phyloP scores from a whole-genome alignment of 2,329 filamentous ascomycete genomes.

The Pseudogymnoascus pannorum region DNA sequence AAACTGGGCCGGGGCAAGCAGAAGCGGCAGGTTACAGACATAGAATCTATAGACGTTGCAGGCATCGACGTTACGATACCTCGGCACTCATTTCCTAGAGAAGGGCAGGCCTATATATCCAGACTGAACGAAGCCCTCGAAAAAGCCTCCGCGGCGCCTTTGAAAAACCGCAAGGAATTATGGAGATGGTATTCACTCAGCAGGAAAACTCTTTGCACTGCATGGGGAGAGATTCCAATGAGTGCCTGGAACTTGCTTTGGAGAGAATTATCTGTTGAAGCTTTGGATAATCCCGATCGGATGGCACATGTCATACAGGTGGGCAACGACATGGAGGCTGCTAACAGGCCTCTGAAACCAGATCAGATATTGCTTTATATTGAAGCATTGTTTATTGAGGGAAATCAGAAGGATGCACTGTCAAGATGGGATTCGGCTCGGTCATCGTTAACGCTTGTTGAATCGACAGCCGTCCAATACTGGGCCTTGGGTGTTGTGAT shows the following conservation, averaged over 20 bases:
- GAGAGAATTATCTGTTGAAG: constrained; percentile 48
- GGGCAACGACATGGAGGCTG: constrained; percentile 57
- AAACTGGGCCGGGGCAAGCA: background rate
- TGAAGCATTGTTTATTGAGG: constrained; percentile 58
- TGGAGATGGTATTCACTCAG: constrained; percentile 46
- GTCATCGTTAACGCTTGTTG: constrained; percentile 31
- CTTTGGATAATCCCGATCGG: constrained; percentile 45
- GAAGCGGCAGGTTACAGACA: background rate
- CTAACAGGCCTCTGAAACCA: constrained; percentile 46
- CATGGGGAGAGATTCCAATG: constrained; percentile 49
- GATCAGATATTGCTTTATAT: constrained; percentile 59
- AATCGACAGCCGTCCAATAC: constrained; percentile 38
- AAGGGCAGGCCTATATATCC: constrained; percentile 9
- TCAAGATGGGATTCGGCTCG: constrained; percentile 28
- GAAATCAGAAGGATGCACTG: constrained; percentile 39
- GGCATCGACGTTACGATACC: constrained; percentile 8
- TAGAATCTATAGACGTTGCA: background rate
- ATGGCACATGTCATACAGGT: constrained; percentile 55
- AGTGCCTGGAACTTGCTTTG: constrained; percentile 61
- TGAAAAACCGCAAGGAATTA: constrained; percentile 27
- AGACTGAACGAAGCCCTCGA: constrained; percentile 10
- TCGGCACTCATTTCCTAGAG: constrained; percentile 4
- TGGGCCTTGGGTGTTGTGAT: constrained; percentile 62
- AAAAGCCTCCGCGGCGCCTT: background rate
- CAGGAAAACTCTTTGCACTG: constrained; percentile 37